phyloP scores from a whole-genome alignment of 495 filamentous ascomycete genomes.

The Cercophora sp. region DNA sequence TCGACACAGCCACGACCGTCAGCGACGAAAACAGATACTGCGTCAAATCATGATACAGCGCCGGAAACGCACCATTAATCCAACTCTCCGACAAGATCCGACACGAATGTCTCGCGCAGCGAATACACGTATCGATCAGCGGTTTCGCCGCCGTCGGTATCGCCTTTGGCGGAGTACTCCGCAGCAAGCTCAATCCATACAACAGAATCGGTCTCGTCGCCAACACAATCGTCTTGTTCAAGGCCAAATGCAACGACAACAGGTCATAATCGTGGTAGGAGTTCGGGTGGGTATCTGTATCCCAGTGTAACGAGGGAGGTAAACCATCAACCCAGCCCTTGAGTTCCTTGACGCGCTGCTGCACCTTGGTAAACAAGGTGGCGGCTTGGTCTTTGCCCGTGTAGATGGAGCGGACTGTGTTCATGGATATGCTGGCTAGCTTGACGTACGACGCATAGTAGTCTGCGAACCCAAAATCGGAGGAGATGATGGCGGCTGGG shows the following conservation, averaged over 20 bases:
- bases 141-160: neutral
- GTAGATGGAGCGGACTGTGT: conserved; percentile 7
- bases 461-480: neutral
- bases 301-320: neutral
- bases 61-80: conserved; percentile 8
- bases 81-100: conserved; percentile 4
- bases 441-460: neutral
- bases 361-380: neutral
- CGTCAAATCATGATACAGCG: conserved; percentile 8
- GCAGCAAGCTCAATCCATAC: conserved; percentile 1
- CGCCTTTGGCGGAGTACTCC: neutral
- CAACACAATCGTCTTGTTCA: conserved; percentile 7
- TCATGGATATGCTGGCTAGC: conserved; percentile 2
- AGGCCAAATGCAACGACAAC: neutral
- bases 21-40: conserved; percentile 1
- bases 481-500: neutral
- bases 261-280: conserved; percentile 9
- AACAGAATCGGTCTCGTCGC: conserved; percentile 7
- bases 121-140: conserved; percentile 7
- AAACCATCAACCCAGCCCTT: conserved; percentile 5
- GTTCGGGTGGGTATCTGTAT: neutral
- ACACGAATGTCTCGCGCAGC: neutral
- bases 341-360: conserved; percentile 9
- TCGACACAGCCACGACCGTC: conserved; percentile 5
- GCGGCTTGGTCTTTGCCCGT: conserved; percentile 3